Evolutionary conservation across 257 asterid genomes (phyloP), one percentile per base, ranked within the genome.

Genomic region (Solanum okadae): DNA sequence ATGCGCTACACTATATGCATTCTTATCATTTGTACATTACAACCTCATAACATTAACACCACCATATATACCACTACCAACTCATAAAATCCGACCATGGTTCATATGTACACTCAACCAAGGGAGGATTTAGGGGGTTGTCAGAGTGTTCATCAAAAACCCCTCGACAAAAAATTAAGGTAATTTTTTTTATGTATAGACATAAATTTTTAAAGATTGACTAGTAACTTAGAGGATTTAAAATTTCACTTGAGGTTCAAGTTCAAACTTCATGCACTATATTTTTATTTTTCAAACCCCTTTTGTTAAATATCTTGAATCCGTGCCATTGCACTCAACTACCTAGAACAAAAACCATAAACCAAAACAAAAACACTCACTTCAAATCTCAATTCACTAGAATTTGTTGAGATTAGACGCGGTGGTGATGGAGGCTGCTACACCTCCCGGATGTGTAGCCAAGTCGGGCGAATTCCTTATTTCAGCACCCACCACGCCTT

Each of bases 361-460:
- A 44, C 38, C 38, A 15, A 79, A 29, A 27, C 27, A 27, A 15
- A 79, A 27, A 1, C 16, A 25, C 63, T 20, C 61, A 42, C 22
- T 40, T 78, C 3, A 49, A 16, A 23, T 13, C 25, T 40, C 3
- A 18, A 77, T 1, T 23, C 10, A 14, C 0, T 79, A 79, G 37
- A 79, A 79, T 44, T 68, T 87, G 59, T 93, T 93, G 16, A 95
- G 90, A 89, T 93, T 88, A 1, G 95, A 93, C 3, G 96, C 94
- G 0, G 93, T 92, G 1, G 93, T 94, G 87, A 94, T 86, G 0
- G 93, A 79, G 0, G 95, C 93, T 0, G 96, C 94, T 34, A 93
- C 93, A 4, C 95, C 96, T 38, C 94, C 96, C 0, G 96, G 93
- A 29, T 91, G 87, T 4, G 93, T 91, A 5, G 92, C 83, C 88